Conservation (phyloP, 805 yeast species). For the Candida takata region DNA sequence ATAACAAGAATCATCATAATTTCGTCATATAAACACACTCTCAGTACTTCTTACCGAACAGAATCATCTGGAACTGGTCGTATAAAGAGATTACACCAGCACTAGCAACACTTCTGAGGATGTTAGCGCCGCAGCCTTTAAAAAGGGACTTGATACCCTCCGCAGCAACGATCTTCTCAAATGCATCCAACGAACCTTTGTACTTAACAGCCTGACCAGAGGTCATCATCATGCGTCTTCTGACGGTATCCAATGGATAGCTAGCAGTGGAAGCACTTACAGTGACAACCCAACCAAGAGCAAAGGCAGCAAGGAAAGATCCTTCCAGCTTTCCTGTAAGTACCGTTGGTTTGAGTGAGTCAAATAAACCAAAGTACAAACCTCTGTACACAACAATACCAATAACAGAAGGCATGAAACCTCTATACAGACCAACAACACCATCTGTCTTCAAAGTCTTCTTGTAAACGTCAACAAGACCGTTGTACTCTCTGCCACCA, state of each 20-base stretch:
- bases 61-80: conserved; percentile 85
- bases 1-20: too few species aligned
- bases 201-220: conserved; percentile 96
- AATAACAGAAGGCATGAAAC: conserved; percentile 92
- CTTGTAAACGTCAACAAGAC: conserved; percentile 88
- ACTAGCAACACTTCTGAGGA: conserved; percentile 97
- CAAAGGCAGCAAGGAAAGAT: conserved; percentile 85
- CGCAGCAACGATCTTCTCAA: conserved; percentile 80
- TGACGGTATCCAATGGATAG: conserved; percentile 94
- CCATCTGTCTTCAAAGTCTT: conserved; percentile 91
- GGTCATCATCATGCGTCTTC: conserved; percentile 99
- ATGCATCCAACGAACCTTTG: conserved; percentile 85
- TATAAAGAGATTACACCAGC: conserved; percentile 96
- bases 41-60: conserved; percentile 62
- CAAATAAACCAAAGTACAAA: conserved; percentile 92
- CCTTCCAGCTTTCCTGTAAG: conserved; percentile 88
- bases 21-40: background rate
- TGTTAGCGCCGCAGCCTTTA: conserved; percentile 98
- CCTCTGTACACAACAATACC: conserved; percentile 97
- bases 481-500: conserved; percentile 91
- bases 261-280: conserved; percentile 96
- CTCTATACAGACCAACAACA: conserved; percentile 95
- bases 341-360: conserved; percentile 86
- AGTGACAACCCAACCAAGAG: conserved; percentile 92
- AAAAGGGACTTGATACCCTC: conserved; percentile 86